phyloP scores from a whole-genome alignment of 2,329 filamentous ascomycete genomes.

The Colletotrichum cuscutae region DNA sequence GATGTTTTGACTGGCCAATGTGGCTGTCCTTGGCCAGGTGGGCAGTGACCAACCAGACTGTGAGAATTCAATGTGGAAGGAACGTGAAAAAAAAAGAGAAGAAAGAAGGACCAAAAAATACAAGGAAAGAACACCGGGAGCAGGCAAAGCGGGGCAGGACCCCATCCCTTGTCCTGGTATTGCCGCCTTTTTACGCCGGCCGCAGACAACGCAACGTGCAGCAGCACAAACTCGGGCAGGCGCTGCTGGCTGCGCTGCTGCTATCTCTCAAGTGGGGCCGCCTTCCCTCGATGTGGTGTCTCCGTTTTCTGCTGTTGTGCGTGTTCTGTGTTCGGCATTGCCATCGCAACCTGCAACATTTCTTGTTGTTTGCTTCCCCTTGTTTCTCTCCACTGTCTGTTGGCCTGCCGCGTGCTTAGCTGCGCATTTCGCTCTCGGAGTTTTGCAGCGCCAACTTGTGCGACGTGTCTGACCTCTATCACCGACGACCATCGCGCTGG shows the following conservation, averaged over 20 bases:
- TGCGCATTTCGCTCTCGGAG: constrained; percentile 1
- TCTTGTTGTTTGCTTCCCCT: constrained; percentile 4
- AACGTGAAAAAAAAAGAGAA: not conserved
- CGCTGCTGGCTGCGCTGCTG: not conserved
- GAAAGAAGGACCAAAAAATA: constrained; percentile 35
- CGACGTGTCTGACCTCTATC: not conserved
- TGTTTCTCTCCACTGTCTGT: too few relatives aligned
- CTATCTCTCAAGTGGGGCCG: constrained; percentile 3
- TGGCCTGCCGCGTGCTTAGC: not conserved
- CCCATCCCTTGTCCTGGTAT: not conserved
- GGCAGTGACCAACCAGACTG: not conserved
- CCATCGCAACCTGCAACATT: not conserved
- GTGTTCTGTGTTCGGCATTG: not conserved
- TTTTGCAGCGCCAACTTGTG: not conserved
- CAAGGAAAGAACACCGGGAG: not conserved
- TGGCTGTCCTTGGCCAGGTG: not conserved
- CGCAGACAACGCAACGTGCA: constrained; percentile 13
- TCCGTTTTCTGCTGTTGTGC: not conserved
- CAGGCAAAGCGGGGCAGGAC: not conserved
- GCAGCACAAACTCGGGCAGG: not conserved
- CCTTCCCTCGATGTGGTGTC: not conserved
- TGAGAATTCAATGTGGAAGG: not conserved
- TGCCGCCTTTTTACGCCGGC: constrained; percentile 21
- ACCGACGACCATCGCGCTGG: not conserved
- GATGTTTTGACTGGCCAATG: constrained; percentile 3